phyloP scores from a whole-genome alignment of 768 basidiomycete genomes.

The Mycena belliarum region DNA sequence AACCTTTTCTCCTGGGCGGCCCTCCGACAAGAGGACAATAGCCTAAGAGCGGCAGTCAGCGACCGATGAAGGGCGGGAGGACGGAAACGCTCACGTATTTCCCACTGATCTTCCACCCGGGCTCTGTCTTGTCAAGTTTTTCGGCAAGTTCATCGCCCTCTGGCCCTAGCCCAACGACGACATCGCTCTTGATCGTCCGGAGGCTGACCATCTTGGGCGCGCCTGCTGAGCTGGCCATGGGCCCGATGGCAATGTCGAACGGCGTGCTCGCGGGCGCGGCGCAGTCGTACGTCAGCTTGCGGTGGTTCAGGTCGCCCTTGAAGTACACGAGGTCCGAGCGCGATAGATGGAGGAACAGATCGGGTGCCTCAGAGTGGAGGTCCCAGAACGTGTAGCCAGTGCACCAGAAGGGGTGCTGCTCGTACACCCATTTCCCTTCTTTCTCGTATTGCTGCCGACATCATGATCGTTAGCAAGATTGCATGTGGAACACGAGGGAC shows the following conservation, averaged over 20 bases:
- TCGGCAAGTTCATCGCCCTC: constrained; percentile 73
- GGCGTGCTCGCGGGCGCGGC: constrained; percentile 85
- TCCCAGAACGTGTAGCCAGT: constrained; percentile 97
- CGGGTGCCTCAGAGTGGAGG: constrained; percentile 78
- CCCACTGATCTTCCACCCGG: constrained; percentile 96
- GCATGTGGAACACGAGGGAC: not conserved
- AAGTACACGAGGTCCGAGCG: constrained; percentile 89
- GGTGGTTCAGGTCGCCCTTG: constrained; percentile 94
- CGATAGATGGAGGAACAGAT: constrained; percentile 89
- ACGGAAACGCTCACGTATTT: constrained; percentile 75
- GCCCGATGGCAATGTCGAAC: constrained; percentile 88
- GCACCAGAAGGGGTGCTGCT: constrained; percentile 94
- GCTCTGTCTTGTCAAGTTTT: constrained; percentile 78
- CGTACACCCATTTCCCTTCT: constrained; percentile 92
- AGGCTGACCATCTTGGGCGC: constrained; percentile 86
- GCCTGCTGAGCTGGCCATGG: constrained; percentile 86
- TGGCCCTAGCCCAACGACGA: constrained; percentile 82
- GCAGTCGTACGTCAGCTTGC: constrained; percentile 87
- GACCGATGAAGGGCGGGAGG: not conserved
- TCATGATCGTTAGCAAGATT: no score
- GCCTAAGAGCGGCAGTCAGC: constrained; percentile 49
- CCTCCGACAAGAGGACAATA: constrained; percentile 83
- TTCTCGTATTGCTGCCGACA: constrained; percentile 92
- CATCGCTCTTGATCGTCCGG: constrained; percentile 93
- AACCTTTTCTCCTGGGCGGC: constrained; percentile 87